Percentiles rank a stretch among this genome's conserved stretches.
Evolutionary conservation across 2,329 filamentous ascomycete genomes (phyloP).

Genomic region (Trichoderma sp.): DNA sequence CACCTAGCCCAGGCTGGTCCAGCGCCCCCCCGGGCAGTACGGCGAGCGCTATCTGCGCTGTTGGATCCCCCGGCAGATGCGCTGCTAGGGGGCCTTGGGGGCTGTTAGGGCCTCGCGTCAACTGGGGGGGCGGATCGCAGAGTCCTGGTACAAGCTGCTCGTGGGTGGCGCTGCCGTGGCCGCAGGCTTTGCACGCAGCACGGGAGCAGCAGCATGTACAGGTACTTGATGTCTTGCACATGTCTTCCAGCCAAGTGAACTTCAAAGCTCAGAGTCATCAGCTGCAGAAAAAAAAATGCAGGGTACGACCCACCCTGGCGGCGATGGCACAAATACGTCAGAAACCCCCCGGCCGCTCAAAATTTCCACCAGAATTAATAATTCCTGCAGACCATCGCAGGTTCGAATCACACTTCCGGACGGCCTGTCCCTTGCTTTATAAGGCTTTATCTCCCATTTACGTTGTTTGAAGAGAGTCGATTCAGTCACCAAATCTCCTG

Average conservation of each 20-base stretch:
- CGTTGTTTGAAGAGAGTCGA: not conserved
- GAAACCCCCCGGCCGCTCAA: constrained; percentile 35
- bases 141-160: too few relatives aligned
- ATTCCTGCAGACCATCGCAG: constrained; percentile 29
- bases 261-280: not conserved
- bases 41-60: constrained; percentile 3
- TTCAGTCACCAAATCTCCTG: not conserved
- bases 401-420: constrained; percentile 21
- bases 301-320: constrained; percentile 27
- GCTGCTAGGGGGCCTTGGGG: constrained; percentile 2
- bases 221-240: not conserved
- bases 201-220: not conserved
- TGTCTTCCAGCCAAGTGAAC: too few relatives aligned
- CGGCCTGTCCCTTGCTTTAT: constrained; percentile 1
- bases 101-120: constrained; percentile 13
- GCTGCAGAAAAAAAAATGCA: constrained; percentile 26
- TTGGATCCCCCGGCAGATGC: constrained; percentile 1
- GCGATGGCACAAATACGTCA: constrained; percentile 30
- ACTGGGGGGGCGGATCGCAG: not conserved
- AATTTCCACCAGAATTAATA: constrained; percentile 35
- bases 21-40: not conserved
- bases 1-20: not conserved
- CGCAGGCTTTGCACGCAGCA: not conserved
- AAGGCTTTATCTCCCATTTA: not conserved
- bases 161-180: not conserved